Conservation (phyloP, 805 yeast species). For the Ogataea polymorpha region DNA sequence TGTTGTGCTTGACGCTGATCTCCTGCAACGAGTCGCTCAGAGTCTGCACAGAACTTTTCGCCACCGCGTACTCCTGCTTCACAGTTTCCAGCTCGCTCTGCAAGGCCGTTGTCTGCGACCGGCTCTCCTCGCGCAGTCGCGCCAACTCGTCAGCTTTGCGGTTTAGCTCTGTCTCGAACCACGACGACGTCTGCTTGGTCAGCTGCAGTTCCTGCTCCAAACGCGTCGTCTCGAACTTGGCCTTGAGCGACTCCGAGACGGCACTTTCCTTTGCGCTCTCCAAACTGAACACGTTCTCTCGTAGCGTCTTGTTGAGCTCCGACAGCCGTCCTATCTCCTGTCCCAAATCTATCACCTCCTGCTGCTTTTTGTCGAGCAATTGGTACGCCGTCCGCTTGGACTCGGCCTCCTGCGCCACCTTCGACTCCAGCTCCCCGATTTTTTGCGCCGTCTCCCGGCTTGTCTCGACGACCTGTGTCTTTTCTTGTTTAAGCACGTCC, state of each 20-base stretch:
- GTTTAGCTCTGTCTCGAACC: conserved; percentile 37
- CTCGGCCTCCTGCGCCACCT: conserved; percentile 18
- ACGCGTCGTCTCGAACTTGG: conserved; percentile 27
- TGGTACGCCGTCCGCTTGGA: conserved; percentile 35
- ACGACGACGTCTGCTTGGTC: conserved; percentile 30
- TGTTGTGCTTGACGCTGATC: conserved; percentile 38
- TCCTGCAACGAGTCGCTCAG: conserved; percentile 37
- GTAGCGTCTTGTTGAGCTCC: conserved; percentile 40
- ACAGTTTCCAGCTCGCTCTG: conserved; percentile 36
- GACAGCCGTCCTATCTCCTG: conserved; percentile 43
- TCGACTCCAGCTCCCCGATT: conserved; percentile 7
- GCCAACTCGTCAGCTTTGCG: conserved; percentile 28
- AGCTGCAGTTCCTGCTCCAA: conserved; percentile 31
- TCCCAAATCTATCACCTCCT: conserved; percentile 32
- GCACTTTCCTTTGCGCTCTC: conserved; percentile 33
- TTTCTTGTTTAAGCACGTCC: conserved; percentile 18
- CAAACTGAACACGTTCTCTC: conserved; percentile 38
- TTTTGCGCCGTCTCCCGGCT: not conserved
- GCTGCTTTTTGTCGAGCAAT: conserved; percentile 36
- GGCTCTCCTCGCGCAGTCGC: conserved; percentile 26
- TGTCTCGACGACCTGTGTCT: conserved; percentile 15
- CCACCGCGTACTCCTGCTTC: conserved; percentile 31
- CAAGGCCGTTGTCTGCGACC: conserved; percentile 31
- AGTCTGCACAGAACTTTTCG: conserved; percentile 29
- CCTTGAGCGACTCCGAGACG: conserved; percentile 24